phyloP scores from a whole-genome alignment of 257 asterid genomes.

The Coffea eugenioides region DNA sequence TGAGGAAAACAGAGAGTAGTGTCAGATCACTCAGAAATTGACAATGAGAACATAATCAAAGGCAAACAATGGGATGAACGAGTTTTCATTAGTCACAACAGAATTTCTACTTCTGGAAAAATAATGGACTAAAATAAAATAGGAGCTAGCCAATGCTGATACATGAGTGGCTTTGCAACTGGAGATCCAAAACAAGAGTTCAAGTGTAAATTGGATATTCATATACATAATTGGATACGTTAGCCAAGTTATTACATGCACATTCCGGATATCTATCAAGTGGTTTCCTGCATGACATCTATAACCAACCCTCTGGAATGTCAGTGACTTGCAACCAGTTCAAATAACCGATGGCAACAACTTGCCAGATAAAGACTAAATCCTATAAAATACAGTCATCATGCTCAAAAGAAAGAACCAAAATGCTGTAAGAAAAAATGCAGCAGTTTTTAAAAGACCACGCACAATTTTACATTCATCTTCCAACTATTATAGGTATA shows the following conservation, averaged over 20 bases:
- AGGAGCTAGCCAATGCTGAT: neutral
- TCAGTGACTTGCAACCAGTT: neutral
- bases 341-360: neutral
- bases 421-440: neutral
- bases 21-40: slow-evolving; percentile 25
- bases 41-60: neutral
- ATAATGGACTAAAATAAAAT: neutral
- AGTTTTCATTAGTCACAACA: neutral
- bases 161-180: neutral
- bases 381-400: neutral
- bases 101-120: neutral
- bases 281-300: neutral
- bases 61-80: neutral
- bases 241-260: neutral
- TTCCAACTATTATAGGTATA: neutral
- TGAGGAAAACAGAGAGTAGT: slow-evolving; percentile 6
- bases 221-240: neutral
- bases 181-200: neutral
- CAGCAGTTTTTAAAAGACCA: neutral
- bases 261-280: neutral
- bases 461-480: neutral
- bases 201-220: neutral
- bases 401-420: neutral
- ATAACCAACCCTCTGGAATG: neutral
- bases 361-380: neutral